Evolutionary conservation across 1,284 basidiomycete species (phyloP).

Genomic region (Chalciporus sp.): DNA sequence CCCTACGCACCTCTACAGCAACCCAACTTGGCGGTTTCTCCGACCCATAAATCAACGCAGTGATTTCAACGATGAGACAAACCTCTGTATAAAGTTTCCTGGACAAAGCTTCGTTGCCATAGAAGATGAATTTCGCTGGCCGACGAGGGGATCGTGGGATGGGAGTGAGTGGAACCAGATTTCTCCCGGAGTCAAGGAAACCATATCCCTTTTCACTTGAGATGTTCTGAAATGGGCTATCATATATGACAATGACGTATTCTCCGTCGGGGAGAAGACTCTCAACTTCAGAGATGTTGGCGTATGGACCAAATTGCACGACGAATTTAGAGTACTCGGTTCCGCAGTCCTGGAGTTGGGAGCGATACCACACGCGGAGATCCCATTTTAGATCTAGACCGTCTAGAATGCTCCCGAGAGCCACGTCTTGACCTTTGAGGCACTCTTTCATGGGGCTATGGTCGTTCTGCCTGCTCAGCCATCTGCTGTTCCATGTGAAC

Average conservation of each 20-base stretch:
- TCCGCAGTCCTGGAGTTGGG: background rate
- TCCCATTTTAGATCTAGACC: slow-evolving; percentile 8
- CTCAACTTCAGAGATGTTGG: background rate
- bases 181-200: background rate
- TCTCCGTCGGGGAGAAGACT: background rate
- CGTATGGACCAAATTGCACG: background rate
- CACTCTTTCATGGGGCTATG: background rate
- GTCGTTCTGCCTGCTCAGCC: too few relatives aligned
- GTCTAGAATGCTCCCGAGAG: slow-evolving; percentile 6
- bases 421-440: slow-evolving; percentile 32
- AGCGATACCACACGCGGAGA: background rate
- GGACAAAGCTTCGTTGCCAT: background rate
- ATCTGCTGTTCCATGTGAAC: too few relatives aligned
- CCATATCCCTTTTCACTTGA: background rate
- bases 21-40: background rate
- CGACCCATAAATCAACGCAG: background rate
- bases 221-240: background rate
- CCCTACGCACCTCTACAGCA: background rate
- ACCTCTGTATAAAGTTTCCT: background rate
- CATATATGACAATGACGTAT: background rate
- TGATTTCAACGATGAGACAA: background rate
- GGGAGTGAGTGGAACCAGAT: background rate
- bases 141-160: background rate
- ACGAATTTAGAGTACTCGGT: too few relatives aligned
- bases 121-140: background rate